Conservation (phyloP, 345 rosid genomes). For the Carallia pectinifolia region DNA sequence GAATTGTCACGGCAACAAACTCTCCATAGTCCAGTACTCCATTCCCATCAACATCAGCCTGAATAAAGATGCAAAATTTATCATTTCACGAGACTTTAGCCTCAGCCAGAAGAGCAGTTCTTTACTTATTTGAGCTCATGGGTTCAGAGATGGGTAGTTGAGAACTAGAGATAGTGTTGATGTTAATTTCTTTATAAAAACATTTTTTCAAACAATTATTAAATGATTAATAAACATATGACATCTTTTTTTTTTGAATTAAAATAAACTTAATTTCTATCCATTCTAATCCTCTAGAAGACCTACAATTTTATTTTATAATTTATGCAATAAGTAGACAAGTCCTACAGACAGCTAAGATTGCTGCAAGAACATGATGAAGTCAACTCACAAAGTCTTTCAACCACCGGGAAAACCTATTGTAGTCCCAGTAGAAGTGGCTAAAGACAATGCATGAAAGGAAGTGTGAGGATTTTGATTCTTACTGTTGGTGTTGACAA, state of each 20-base stretch:
- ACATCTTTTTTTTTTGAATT: too few relatives aligned
- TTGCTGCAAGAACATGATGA: neutral
- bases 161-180: too few relatives aligned
- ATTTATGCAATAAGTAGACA: neutral
- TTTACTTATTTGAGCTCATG: neutral
- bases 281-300: neutral
- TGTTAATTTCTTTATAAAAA: too few relatives aligned
- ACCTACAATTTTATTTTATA: neutral
- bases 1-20: constrained; percentile 97
- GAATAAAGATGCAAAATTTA: constrained; percentile 16
- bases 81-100: constrained; percentile 5
- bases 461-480: neutral
- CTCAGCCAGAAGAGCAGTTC: constrained; percentile 7
- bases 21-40: constrained; percentile 90
- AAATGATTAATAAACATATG: too few relatives aligned
- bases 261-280: too few relatives aligned
- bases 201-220: too few relatives aligned
- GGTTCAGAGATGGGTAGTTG: too few relatives aligned
- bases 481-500: neutral
- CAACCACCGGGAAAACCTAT: neutral
- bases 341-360: neutral
- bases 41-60: constrained; percentile 98
- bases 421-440: too few relatives aligned
- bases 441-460: neutral
- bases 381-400: neutral